Evolutionary conservation across 2,329 filamentous ascomycete species (phyloP), one percentile per base, ranked within the genome.

Genomic region (Talaromyces sp.): DNA sequence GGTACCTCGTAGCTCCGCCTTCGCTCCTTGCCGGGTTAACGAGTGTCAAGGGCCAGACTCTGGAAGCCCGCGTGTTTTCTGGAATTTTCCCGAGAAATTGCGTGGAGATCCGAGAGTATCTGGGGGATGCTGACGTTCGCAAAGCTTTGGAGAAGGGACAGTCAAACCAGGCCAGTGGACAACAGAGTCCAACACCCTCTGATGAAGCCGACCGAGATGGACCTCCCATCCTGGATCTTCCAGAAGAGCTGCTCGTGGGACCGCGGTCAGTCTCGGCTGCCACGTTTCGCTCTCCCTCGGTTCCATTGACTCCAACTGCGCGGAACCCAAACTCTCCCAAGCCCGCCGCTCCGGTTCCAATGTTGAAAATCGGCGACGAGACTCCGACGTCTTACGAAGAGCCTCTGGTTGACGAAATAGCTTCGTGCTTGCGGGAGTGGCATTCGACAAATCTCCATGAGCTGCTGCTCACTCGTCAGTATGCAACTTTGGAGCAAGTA

Each of bases 301-400:
- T 74, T 41, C 72, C 74, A 21, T 67, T 72, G 48, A 74, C 73
- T 1, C 73, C 75, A 11, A 59, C 69, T 43, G 72, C 74, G 31
- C 84, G 88, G 63, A 85, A 92, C 67, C 86, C 87, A 1, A 81
- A 85, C 70, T 84, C 68, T 24, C 70, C 72, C 10, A 91, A 91
- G 67, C 94, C 93, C 31, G 85, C 91, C 11, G 95, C 95, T 11
- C 94, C 94, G 0, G 92, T 99, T 9, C 94, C 94, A 4, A 94
- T 97, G 89, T 83, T 99, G 57, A 96, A 97, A 75, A 93, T 99
- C 72, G 94, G 94, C 61, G 94, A 99, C 70, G 94, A 99, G 78
- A 96, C 92, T 1, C 91, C 92, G 1, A 96, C 91, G 0, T 97
- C 92, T 6, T 81, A 85, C 17, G 87, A 90, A 9, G 95, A 99